Evolutionary conservation across 1,139 yeast genomes (phyloP).

Genomic region (Scheffersomyces parashehatae): DNA sequence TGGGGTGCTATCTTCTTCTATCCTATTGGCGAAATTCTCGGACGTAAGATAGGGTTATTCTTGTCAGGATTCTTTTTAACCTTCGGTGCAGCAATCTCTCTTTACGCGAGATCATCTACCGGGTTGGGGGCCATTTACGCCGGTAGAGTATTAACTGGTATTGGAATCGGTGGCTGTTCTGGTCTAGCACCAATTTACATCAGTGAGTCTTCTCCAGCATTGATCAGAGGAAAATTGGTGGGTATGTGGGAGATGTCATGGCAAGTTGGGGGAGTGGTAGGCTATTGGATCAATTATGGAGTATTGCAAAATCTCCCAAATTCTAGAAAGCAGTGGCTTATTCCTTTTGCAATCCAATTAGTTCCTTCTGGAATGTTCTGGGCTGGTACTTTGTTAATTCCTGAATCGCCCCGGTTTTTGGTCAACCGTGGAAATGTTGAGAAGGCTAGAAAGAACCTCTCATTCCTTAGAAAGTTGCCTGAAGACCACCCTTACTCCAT

Average conservation of each 20-base stretch:
- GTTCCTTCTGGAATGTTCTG: constrained; percentile 45
- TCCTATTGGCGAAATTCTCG: constrained; percentile 29
- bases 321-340: constrained; percentile 31
- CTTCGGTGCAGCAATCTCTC: constrained; percentile 45
- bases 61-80: constrained; percentile 36
- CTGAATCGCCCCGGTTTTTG: constrained; percentile 53
- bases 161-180: constrained; percentile 38
- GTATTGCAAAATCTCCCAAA: constrained; percentile 22
- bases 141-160: constrained; percentile 35
- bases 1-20: constrained; percentile 31
- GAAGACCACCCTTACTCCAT: constrained; percentile 25
- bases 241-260: constrained; percentile 53
- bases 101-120: constrained; percentile 18
- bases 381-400: constrained; percentile 37
- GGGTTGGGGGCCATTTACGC: constrained; percentile 38
- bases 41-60: constrained; percentile 26
- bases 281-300: constrained; percentile 35
- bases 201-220: constrained; percentile 31
- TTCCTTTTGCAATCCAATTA: constrained; percentile 42
- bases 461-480: constrained; percentile 27
- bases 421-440: constrained; percentile 34
- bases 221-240: constrained; percentile 39
- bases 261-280: constrained; percentile 51
- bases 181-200: constrained; percentile 35
- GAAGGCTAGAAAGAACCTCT: constrained; percentile 34